phyloP scores from a whole-genome alignment of 768 basidiomycete genomes.

The Antrodiella citrinella region DNA sequence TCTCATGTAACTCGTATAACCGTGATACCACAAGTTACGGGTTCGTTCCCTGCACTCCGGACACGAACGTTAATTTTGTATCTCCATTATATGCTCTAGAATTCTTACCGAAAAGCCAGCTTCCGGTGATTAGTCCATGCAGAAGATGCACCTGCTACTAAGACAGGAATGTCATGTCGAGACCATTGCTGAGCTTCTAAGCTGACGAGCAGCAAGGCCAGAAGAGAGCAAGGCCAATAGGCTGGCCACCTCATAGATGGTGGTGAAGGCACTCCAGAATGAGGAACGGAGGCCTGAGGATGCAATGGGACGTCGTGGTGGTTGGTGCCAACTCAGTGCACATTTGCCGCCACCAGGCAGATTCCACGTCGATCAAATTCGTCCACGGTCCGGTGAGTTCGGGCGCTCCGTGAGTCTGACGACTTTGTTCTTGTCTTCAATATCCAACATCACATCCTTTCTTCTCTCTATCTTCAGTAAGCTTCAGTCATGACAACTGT shows the following conservation, averaged over 20 bases:
- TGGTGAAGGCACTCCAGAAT: too few species aligned
- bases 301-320: too few species aligned
- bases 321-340: too few species aligned
- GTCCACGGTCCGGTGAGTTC: too few species aligned
- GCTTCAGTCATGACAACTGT: slow-evolving; percentile 43
- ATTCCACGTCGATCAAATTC: too few species aligned
- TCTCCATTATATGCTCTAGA: neutral
- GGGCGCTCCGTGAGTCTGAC: too few species aligned
- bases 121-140: slow-evolving; percentile 20
- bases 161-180: slow-evolving; percentile 3
- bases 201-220: slow-evolving; percentile 20
- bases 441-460: too few species aligned
- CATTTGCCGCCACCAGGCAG: too few species aligned
- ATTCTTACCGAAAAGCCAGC: slow-evolving; percentile 19
- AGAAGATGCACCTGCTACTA: slow-evolving; percentile 9
- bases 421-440: too few species aligned
- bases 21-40: slow-evolving; percentile 83
- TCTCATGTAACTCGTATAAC: slow-evolving; percentile 82
- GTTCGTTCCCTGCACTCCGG: slow-evolving; percentile 47
- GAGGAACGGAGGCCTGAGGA: too few species aligned
- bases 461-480: too few species aligned
- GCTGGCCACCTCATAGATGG: slow-evolving; percentile 20
- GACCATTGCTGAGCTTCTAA: slow-evolving; percentile 18
- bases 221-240: slow-evolving; percentile 19
- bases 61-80: neutral